Evolutionary conservation across 2,329 filamentous ascomycete genomes (phyloP), one percentile per base, ranked within the genome.

Genomic region (Fusarium oxysporum): DNA sequence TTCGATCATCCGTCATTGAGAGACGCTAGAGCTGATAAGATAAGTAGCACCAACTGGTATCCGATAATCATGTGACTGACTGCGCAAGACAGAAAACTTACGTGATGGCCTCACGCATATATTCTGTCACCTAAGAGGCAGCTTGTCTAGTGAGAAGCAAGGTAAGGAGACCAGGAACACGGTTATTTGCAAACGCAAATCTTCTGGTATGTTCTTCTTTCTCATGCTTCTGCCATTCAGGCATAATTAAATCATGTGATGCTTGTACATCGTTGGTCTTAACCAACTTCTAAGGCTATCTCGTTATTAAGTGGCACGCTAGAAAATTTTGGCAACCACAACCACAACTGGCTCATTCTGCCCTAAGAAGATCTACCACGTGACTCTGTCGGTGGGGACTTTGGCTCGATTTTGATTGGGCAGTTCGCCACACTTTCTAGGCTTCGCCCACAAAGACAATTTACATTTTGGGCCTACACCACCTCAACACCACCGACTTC

Each of bases 391-490:
- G 19, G 32, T 51, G 48, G 48, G 9, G 48, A 25, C 17, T 35
- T 21, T 21, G n/a, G 12, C 12, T 33, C 35, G 21, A 8, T 21
- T 40, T 54, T 54, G 50, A 54, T 54, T 54, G 50, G 50, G 17
- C 35, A 40, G 33, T 40, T 54, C 50, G 50, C 50, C 50, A 54
- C 50, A 54, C 50, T 54, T 54, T 54, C 50, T 54, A 54, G 23
- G 50, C 50, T 54, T 54, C 33, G 50, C 50, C 81, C 82, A 82
- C 81, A 82, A 81, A 82, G 80, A 82, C 51, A 43, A 83, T 80
- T 82, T 80, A 80, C 81, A 80, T 82, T 82, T 81, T 76, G 81
- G 81, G 81, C 77, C 77, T 71, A 69, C 58, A 53, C 63, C 66
- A 44, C 75, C 50, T 70, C 75, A 82, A 75, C 80, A 82, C 79